Evolutionary conservation across 768 basidiomycete genomes (phyloP), one percentile per base, ranked within the genome.

Genomic region (Naganishia kalamii): DNA sequence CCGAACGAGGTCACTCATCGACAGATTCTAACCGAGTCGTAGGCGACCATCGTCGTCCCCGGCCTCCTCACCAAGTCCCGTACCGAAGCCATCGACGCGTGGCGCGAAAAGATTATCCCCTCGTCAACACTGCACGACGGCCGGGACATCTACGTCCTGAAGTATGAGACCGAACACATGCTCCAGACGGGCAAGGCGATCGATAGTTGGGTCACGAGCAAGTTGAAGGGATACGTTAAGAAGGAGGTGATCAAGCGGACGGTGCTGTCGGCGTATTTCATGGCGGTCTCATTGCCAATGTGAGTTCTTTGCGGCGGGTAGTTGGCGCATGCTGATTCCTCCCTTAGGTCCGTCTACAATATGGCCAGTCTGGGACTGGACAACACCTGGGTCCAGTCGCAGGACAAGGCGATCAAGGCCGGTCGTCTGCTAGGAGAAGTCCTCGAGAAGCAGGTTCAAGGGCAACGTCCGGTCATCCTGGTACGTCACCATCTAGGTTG

Each of bases 211-310:
- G 77, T 81, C 35, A 74, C 69, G 33, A 66, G 66, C 64, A 70
- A 77, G 65, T 57, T 80, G 17, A 74, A 78, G 37, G 70, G 71
- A 1, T 70, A 74, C 63, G 68, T 76, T 23, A 75, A 75, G 61
- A 67, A 66, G 21, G 78, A 82, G 65, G 72, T 82, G 62, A 77
- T 82, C 74, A 81, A 81, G 68, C 72, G 78, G 10, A 81, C 81
- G 0, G 75, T 80, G 0, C 70, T 81, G 29, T 76, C 75, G 3
- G 80, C 81, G 12, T 80, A 81, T 48, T 75, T 79, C 62, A 79
- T 78, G 0, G 80, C 80, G 0, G 77, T 77, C 50, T 67, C 65
- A 21, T 52, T 77, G 27, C 76, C 76, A 0, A 54, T 75, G 76
- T 75, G 41, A 68, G 73, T 68, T 4, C 40, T 40, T 40, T 40